These are phyloP conservation scores for Rhododendron mucronatum DNA, from an alignment of 148 eudicot genomes.

Conservation along the genomic window DNA sequence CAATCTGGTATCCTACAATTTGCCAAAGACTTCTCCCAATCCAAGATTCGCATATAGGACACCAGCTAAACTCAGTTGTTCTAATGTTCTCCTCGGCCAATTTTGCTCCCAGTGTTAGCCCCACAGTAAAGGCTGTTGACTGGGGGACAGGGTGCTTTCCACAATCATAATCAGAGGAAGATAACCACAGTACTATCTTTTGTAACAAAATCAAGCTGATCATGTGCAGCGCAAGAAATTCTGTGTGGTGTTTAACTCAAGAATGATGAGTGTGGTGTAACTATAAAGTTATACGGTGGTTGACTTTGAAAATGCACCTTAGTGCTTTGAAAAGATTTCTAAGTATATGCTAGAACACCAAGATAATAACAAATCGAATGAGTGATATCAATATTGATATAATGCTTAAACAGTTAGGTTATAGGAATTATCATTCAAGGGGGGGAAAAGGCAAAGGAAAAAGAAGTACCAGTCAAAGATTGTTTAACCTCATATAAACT, in stretches of 20 bases:
- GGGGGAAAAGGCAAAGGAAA: neutral
- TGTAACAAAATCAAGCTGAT: neutral
- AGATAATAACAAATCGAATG: neutral
- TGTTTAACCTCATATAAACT: neutral
- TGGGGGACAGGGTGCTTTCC: neutral
- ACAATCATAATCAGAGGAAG: neutral
- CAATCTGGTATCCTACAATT: neutral
- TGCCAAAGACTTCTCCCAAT: neutral
- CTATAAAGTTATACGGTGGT: neutral
- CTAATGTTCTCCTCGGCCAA: neutral
- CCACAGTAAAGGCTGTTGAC: neutral
- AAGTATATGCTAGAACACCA: neutral
- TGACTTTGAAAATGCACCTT: neutral
- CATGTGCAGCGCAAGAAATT: neutral
- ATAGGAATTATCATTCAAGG: neutral
- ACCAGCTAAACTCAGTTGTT: neutral
- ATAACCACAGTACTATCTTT: neutral
- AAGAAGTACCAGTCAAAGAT: neutral
- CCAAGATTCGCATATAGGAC: neutral
- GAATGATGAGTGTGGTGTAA: neutral
- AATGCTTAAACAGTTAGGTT: neutral
- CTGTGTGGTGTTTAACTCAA: neutral
- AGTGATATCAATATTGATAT: neutral
- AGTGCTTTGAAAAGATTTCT: neutral
- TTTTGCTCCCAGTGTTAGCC: neutral